Percentiles rank a stretch among this genome's conserved stretches.
These are phyloP conservation scores for Lactarius hatsudake DNA, from an alignment of 768 basidiomycete species.

Conservation along the genomic window DNA sequence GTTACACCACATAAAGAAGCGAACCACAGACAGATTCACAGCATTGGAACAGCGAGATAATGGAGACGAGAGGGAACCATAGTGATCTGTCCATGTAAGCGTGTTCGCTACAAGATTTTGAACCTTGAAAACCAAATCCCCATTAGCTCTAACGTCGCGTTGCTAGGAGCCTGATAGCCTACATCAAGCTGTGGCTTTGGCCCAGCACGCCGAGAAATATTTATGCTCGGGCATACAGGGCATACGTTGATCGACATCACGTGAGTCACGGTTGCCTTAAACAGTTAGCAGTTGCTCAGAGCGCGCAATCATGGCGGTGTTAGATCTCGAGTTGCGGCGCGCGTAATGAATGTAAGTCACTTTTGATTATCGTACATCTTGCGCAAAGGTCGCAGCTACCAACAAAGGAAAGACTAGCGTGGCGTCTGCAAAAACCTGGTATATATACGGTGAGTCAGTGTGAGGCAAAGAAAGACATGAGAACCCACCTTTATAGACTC, in stretches of 20 bases:
- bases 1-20: not conserved
- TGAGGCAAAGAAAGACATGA: too few species aligned
- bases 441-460: not conserved
- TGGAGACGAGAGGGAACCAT: not conserved
- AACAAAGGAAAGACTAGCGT: slow-evolving; percentile 94
- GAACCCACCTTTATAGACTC: slow-evolving; percentile 72
- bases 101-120: not conserved
- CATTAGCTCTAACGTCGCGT: not conserved
- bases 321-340: not conserved
- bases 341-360: not conserved
- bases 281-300: not conserved
- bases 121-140: not conserved
- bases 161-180: not conserved
- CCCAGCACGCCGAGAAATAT: not conserved
- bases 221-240: not conserved
- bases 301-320: not conserved
- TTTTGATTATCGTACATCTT: slow-evolving; percentile 32
- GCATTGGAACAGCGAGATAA: not conserved
- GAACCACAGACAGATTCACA: not conserved
- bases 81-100: too few species aligned
- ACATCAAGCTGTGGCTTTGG: not conserved
- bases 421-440: slow-evolving; percentile 86
- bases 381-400: slow-evolving; percentile 91
- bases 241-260: not conserved
- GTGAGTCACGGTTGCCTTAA: not conserved